These are phyloP conservation scores for Phanerochaete sordida DNA, from an alignment of 768 basidiomycete species.

Conservation along the genomic window DNA sequence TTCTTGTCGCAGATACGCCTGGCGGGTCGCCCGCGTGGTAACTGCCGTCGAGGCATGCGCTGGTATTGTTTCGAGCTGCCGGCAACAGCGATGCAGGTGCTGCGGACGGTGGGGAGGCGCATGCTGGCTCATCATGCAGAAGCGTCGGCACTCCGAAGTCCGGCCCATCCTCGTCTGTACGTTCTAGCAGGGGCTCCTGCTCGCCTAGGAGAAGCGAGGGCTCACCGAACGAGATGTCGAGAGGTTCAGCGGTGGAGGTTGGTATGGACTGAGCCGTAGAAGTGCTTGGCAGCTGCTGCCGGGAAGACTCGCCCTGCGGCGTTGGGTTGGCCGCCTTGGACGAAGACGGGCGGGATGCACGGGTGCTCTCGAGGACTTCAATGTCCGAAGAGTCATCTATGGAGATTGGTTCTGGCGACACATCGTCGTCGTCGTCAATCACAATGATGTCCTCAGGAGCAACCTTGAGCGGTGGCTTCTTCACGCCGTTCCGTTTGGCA, in stretches of 20 bases:
- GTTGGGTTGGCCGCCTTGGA: background rate
- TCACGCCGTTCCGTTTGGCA: background rate
- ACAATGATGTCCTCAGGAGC: conserved; percentile 26
- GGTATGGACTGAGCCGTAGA: background rate
- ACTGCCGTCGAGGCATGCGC: background rate
- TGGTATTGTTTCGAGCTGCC: background rate
- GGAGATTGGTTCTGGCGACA: background rate
- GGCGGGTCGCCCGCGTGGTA: background rate
- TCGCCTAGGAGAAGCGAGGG: background rate
- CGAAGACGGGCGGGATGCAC: background rate
- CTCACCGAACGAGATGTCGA: background rate
- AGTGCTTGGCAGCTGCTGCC: background rate
- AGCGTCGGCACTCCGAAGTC: conserved; percentile 4
- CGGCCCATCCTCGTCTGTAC: background rate
- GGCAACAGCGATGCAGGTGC: background rate
- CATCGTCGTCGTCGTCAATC: conserved; percentile 28
- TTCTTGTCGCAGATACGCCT: background rate
- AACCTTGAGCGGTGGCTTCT: conserved; percentile 5
- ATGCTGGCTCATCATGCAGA: background rate
- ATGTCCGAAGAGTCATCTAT: conserved; percentile 12
- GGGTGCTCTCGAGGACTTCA: conserved; percentile 12
- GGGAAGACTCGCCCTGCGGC: background rate
- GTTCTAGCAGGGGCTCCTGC: background rate
- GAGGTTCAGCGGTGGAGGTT: background rate
- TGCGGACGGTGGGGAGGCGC: background rate